A percentile compares a stretch with the other conserved stretches of the same genome.
These are phyloP conservation scores for Taiozyma onychis DNA, from an alignment of 1,139 yeast genomes.

Conservation along the genomic window DNA sequence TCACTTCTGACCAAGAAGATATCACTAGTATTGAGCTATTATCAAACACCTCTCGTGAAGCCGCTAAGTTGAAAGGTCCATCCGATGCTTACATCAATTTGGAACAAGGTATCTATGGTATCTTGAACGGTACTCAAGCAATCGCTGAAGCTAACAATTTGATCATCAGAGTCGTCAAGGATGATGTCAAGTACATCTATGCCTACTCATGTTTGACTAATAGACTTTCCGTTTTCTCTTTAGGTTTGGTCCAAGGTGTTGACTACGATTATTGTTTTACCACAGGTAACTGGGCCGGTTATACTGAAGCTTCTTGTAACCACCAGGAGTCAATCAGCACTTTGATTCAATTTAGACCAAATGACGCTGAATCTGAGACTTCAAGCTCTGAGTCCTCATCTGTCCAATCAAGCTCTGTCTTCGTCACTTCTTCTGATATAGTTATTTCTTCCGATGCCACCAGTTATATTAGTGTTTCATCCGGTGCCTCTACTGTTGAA, in stretches of 20 bases:
- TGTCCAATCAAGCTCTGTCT: not conserved
- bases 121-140: not conserved
- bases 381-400: not conserved
- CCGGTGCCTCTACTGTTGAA: no score
- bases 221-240: not conserved
- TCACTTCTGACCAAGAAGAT: conserved; percentile 13
- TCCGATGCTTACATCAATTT: conserved; percentile 22
- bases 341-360: not conserved
- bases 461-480: no score
- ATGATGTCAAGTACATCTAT: not conserved
- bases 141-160: not conserved
- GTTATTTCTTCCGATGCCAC: no score
- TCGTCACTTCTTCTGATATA: no score
- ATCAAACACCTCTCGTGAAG: conserved; percentile 6
- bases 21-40: conserved; percentile 14
- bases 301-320: not conserved
- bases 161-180: not conserved
- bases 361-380: not conserved
- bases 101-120: conserved; percentile 15
- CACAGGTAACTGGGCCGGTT: not conserved
- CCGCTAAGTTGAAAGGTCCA: conserved; percentile 9
- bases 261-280: not conserved
- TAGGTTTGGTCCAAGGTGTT: not conserved
- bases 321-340: not conserved
- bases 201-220: not conserved